phyloP scores from a whole-genome alignment of 2,329 filamentous ascomycete species.

The Cladosporium sphaerospermum region DNA sequence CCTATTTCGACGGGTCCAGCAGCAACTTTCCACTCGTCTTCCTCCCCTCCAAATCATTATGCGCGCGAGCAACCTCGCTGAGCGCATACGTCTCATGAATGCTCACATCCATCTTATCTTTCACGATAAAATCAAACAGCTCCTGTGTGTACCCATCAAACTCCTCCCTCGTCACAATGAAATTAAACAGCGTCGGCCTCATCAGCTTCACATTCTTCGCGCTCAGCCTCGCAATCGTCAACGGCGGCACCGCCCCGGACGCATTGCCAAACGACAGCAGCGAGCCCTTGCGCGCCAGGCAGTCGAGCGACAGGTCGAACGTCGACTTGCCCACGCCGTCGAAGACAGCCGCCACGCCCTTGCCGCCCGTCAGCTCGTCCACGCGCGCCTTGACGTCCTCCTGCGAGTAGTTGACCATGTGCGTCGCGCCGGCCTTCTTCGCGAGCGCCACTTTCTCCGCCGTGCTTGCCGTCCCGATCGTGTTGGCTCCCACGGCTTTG shows the following conservation, averaged over 20 bases:
- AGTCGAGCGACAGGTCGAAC: conserved; percentile 70
- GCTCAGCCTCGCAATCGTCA: conserved; percentile 54
- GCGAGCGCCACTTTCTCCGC: conserved; percentile 67
- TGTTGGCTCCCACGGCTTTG: conserved; percentile 62
- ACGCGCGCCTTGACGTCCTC: conserved; percentile 56
- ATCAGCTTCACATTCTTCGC: conserved; percentile 72
- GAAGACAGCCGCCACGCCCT: conserved; percentile 72
- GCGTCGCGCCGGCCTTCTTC: conserved; percentile 62
- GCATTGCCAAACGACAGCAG: conserved; percentile 78
- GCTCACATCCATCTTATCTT: conserved; percentile 63
- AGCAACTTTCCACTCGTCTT: conserved; percentile 81
- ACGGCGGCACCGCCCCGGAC: conserved; percentile 68
- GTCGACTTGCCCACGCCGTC: conserved; percentile 82
- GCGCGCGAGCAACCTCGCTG: conserved; percentile 64
- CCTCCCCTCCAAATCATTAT: conserved; percentile 71
- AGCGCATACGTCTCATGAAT: conserved; percentile 75
- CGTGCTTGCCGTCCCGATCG: conserved; percentile 73
- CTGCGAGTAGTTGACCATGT: conserved; percentile 61
- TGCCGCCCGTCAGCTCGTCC: conserved; percentile 62
- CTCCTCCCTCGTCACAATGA: conserved; percentile 64
- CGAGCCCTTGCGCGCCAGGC: conserved; percentile 69
- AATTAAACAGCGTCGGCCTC: conserved; percentile 67
- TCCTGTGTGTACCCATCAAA: conserved; percentile 63
- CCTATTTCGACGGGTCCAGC: conserved; percentile 49
- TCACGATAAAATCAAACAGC: conserved; percentile 64